Percentiles rank a stretch among this genome's conserved stretches.
Evolutionary conservation across 768 basidiomycete genomes (phyloP).

Genomic region (Russula dissimulans): DNA sequence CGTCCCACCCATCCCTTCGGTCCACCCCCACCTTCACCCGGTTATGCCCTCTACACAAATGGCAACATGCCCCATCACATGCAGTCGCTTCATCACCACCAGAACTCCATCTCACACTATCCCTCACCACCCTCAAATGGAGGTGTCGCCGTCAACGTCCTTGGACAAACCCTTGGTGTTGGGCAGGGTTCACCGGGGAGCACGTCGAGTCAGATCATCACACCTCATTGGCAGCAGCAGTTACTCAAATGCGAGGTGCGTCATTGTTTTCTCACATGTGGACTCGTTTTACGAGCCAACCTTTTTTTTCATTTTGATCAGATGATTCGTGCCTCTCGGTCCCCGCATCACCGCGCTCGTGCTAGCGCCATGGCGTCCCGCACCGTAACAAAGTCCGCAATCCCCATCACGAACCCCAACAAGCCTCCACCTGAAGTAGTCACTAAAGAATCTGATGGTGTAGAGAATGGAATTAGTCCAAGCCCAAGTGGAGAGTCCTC

Average conservation of each 20-base stretch:
- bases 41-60: conserved; percentile 69
- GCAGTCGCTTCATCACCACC: conserved; percentile 57
- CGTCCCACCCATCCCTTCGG: conserved; percentile 48
- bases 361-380: conserved; percentile 93
- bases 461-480: conserved; percentile 12
- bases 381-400: conserved; percentile 75
- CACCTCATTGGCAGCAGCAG: conserved; percentile 89
- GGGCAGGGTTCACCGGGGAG: conserved; percentile 20
- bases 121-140: conserved; percentile 60
- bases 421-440: conserved; percentile 37
- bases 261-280: conserved; percentile 24
- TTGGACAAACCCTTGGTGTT: conserved; percentile 17
- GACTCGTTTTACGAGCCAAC: not conserved
- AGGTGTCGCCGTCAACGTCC: conserved; percentile 16
- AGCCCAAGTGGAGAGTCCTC: conserved; percentile 28
- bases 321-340: conserved; percentile 78
- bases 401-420: conserved; percentile 90
- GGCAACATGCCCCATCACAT: conserved; percentile 42
- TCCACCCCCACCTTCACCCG: conserved; percentile 57
- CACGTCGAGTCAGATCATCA: conserved; percentile 51
- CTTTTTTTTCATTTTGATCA: conserved; percentile 24
- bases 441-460: conserved; percentile 23
- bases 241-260: conserved; percentile 85
- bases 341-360: conserved; percentile 89
- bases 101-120: conserved; percentile 71